Base-by-base conservation (phyloP, 2,329 filamentous ascomycete genomes). In the Cladophialophora carrionii region DNA sequence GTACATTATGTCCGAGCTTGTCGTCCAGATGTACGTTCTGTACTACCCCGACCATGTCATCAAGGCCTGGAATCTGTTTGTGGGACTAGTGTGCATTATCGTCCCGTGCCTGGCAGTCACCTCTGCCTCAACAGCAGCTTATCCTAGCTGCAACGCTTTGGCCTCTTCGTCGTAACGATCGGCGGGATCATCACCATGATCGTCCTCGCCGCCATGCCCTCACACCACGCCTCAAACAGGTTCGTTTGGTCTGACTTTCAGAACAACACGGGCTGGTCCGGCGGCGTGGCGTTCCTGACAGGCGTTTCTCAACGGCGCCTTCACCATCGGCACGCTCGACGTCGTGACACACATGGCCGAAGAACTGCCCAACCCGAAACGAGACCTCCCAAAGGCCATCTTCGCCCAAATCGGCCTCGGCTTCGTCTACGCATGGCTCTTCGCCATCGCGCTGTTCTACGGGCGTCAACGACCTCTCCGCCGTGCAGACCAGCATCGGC, bases 261-360 rank as follows among this genome's bases (percentile, higher is more conserved):
- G 76, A 84, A 77, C 71, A 68, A 76, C 54, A 59, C 85, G 75
- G 70, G 78, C 14, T 60, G 57, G 20, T 66, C 71, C 2, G 78
- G 84, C 53, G 86, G 86, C 12, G 84, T 89, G 14, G 86, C 86
- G 2, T 89, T 89, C 68, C 76, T 88, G 34, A 78, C 84, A 0
- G 87, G 87, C n/a, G 87, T n/a, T 89, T 73, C 79, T 90, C 26
- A 90, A 91, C 71, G 88, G 87, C 14, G 88, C 88, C 2, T 91
- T 85, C 73, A 84, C 85, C 54, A 84, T 90, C 17, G 89, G 88
- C 7, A 85, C 85, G 1, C 84, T 87, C 0, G 88, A 90, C 72
- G 85, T 85, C 55, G 84, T 86, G 1, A 84, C 84, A 41, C 86
- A 71, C 57, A 90, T 86, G 73, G 85, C 85, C 51, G 85, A 90